Conservation (phyloP, 2,329 filamentous ascomycete species). For the Venturia nashicola region DNA sequence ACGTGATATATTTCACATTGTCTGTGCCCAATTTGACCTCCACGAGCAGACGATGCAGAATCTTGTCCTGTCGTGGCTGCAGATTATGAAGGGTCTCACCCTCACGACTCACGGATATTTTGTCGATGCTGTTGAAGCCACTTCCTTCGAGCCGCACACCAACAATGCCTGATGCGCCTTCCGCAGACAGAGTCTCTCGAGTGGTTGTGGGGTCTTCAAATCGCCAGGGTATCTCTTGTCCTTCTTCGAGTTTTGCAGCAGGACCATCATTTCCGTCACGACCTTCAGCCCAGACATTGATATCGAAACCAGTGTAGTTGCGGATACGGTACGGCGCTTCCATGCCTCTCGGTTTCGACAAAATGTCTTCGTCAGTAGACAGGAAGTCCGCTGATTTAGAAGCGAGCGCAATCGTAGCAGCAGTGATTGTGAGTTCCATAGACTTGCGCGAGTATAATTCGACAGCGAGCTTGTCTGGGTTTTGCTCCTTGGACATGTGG, state of each 20-base stretch:
- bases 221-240: slow-evolving; percentile 85
- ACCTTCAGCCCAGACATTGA: slow-evolving; percentile 70
- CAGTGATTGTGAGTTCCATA: slow-evolving; percentile 85
- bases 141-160: slow-evolving; percentile 80
- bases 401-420: slow-evolving; percentile 81
- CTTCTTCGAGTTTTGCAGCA: slow-evolving; percentile 69
- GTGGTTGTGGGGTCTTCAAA: slow-evolving; percentile 97
- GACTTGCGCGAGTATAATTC: slow-evolving; percentile 81
- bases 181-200: slow-evolving; percentile 80
- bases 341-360: slow-evolving; percentile 81
- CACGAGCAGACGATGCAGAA: slow-evolving; percentile 81
- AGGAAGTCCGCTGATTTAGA: slow-evolving; percentile 91
- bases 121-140: slow-evolving; percentile 81
- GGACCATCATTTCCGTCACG: slow-evolving; percentile 59
- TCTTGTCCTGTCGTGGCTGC: slow-evolving; percentile 71
- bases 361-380: slow-evolving; percentile 74
- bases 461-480: slow-evolving; percentile 65
- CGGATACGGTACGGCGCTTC: slow-evolving; percentile 89
- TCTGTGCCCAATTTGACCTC: slow-evolving; percentile 84
- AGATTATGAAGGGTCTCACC: slow-evolving; percentile 85
- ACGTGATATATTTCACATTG: slow-evolving; percentile 96
- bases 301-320: slow-evolving; percentile 90
- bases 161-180: slow-evolving; percentile 68
- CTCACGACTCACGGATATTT: slow-evolving; percentile 84
- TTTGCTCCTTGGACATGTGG: slow-evolving; percentile 67